Conservation (phyloP, 2,329 filamentous ascomycete species). For the Verticillium alfalfae region DNA sequence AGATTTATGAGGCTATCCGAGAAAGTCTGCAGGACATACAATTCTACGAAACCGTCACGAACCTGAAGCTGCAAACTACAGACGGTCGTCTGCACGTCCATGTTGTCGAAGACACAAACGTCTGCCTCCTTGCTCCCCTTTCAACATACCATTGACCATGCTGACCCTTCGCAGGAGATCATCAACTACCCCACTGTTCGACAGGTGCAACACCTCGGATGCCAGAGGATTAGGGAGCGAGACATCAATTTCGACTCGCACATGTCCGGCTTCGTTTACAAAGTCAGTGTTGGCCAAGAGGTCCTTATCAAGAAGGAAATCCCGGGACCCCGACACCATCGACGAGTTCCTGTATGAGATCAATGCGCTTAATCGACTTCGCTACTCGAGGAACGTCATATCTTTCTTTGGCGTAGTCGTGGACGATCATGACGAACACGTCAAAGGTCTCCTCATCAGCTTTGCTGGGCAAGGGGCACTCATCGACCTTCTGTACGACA, state of each 20-base stretch:
- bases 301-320: conserved; percentile 96
- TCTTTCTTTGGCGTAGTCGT: conserved; percentile 83
- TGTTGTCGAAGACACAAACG: conserved; percentile 91
- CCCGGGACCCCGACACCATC: conserved; percentile 87
- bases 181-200: conserved; percentile 75
- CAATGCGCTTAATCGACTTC: conserved; percentile 80
- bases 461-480: conserved; percentile 83
- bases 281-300: conserved; percentile 64
- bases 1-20: conserved; percentile 91
- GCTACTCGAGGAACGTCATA: conserved; percentile 71
- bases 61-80: conserved; percentile 85
- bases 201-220: conserved; percentile 68
- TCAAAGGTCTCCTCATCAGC: conserved; percentile 86
- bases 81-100: conserved; percentile 89
- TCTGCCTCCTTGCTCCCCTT: conserved; percentile 22
- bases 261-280: conserved; percentile 96
- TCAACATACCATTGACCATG: neutral
- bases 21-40: conserved; percentile 90
- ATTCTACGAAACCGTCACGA: conserved; percentile 94
- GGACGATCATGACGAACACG: conserved; percentile 64
- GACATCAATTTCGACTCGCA: conserved; percentile 84
- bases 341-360: conserved; percentile 98
- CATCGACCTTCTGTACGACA: conserved; percentile 86
- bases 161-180: conserved; percentile 55
- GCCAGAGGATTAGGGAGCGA: conserved; percentile 61